Evolutionary conservation across 108 stramenopile species (phyloP).

Genomic region (Ochromonas danica): DNA sequence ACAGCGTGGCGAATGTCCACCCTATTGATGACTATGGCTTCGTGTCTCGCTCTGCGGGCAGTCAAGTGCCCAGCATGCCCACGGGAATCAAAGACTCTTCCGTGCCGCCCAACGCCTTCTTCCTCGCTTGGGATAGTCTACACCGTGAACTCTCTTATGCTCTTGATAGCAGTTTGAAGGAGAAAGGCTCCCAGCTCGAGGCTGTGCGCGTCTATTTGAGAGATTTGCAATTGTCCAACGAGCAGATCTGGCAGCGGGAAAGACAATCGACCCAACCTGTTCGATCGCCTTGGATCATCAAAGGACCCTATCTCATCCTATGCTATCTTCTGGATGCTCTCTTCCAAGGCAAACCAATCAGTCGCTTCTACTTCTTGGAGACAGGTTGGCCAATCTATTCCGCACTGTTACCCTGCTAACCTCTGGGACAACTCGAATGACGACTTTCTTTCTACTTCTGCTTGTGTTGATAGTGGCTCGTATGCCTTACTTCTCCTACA

Average conservation of each 20-base stretch:
- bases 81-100: not conserved
- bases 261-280: not conserved
- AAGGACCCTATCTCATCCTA: not conserved
- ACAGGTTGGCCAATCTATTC: no score
- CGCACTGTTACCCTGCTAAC: no score
- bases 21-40: not conserved
- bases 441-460: no score
- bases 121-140: not conserved
- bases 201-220: not conserved
- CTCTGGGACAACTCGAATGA: no score
- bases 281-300: not conserved
- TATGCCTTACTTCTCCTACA: conserved; percentile 91
- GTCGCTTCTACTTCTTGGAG: not conserved
- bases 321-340: not conserved
- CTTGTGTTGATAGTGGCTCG: no score
- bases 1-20: not conserved
- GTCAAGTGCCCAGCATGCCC: no score
- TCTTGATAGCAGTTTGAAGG: not conserved
- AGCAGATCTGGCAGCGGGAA: not conserved
- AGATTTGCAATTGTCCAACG: not conserved
- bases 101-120: not conserved
- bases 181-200: not conserved
- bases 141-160: not conserved
- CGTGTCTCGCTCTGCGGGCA: not conserved
- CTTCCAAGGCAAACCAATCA: not conserved